Conservation (phyloP, 495 filamentous ascomycete genomes). For the Patellaria atrata region DNA sequence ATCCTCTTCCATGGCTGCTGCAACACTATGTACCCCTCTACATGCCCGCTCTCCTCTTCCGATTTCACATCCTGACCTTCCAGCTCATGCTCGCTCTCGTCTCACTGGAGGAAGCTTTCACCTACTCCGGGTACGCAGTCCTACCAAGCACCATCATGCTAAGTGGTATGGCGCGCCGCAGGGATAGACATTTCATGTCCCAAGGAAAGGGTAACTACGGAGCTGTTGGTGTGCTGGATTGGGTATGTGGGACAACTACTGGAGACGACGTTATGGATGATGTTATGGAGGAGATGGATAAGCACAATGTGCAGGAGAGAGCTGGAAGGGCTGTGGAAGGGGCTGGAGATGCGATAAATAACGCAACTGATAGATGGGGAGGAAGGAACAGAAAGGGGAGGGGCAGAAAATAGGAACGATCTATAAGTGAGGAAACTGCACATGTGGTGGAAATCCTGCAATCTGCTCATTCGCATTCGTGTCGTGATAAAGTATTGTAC, state of each 20-base stretch:
- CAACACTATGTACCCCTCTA: slow-evolving; percentile 58
- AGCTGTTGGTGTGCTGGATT: slow-evolving; percentile 65
- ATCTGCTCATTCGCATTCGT: too few relatives aligned
- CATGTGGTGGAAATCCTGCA: too few relatives aligned
- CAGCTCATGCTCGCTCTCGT: slow-evolving; percentile 50
- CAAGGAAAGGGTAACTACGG: slow-evolving; percentile 59
- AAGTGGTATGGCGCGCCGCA: slow-evolving; percentile 56
- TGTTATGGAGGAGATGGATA: slow-evolving; percentile 42
- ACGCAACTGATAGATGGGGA: slow-evolving; percentile 12
- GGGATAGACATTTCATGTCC: slow-evolving; percentile 49
- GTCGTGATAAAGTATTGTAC: too few relatives aligned
- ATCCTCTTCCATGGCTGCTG: slow-evolving; percentile 60
- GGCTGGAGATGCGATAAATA: slow-evolving; percentile 11
- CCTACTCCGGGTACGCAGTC: slow-evolving; percentile 61
- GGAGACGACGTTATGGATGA: slow-evolving; percentile 42
- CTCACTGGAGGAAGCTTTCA: slow-evolving; percentile 63
- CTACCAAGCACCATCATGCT: slow-evolving; percentile 60
- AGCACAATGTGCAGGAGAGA: slow-evolving; percentile 40
- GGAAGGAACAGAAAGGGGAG: slow-evolving; percentile 7
- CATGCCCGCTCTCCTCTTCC: slow-evolving; percentile 49
- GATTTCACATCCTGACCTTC: slow-evolving; percentile 67
- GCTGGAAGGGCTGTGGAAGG: slow-evolving; percentile 24
- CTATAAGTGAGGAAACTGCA: too few relatives aligned
- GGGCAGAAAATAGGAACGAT: slow-evolving; percentile 15
- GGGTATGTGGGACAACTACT: slow-evolving; percentile 53